Evolutionary conservation across 2,329 filamentous ascomycete species (phyloP).

Genomic region (Aureobasidium sp.): DNA sequence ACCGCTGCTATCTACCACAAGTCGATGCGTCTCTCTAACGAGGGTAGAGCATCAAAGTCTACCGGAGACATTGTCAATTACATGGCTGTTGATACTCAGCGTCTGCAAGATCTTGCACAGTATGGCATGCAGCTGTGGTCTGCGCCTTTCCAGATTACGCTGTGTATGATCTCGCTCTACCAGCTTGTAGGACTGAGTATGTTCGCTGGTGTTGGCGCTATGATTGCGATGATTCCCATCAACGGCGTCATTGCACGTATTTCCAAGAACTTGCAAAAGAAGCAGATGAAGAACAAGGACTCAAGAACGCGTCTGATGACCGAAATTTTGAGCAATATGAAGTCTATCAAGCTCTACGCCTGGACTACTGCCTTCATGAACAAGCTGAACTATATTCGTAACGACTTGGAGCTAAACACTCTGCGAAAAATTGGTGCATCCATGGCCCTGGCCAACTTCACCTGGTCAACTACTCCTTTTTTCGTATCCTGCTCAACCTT

Average conservation of each 20-base stretch:
- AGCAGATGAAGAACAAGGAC: constrained; percentile 99
- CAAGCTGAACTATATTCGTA: constrained; percentile 90
- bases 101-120: constrained; percentile 87
- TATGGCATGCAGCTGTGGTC: constrained; percentile 96
- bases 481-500: constrained; percentile 96
- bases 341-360: constrained; percentile 95
- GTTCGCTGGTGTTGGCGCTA: constrained; percentile 88
- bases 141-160: constrained; percentile 87
- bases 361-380: constrained; percentile 98
- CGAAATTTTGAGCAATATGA: constrained; percentile 99
- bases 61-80: constrained; percentile 99
- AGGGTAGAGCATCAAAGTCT: constrained; percentile 78
- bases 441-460: constrained; percentile 92
- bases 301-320: constrained; percentile 86
- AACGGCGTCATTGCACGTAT: constrained; percentile 86
- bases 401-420: constrained; percentile 91
- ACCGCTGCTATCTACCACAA: constrained; percentile 91
- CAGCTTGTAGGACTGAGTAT: constrained; percentile 91
- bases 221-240: constrained; percentile 95
- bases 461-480: constrained; percentile 96
- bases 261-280: constrained; percentile 91
- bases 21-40: constrained; percentile 81
- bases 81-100: constrained; percentile 97
- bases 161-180: constrained; percentile 95
- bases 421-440: constrained; percentile 91